These are phyloP conservation scores for Fusarium xylarioides DNA, from an alignment of 2,329 filamentous ascomycete species.

Conservation along the genomic window DNA sequence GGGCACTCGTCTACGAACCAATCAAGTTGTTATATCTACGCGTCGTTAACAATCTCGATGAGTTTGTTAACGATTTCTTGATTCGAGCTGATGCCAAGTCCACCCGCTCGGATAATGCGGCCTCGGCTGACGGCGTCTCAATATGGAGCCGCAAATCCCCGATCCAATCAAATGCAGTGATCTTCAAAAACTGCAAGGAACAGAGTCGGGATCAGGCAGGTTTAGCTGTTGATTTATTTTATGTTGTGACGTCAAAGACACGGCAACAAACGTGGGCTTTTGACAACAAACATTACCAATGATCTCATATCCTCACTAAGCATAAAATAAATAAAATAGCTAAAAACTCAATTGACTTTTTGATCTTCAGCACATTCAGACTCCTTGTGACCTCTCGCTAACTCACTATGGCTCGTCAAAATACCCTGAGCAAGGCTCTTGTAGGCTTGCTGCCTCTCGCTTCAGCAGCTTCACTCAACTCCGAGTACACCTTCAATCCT, in stretches of 20 bases:
- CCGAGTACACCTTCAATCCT: constrained; percentile 61
- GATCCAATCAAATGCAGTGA: constrained; percentile 11
- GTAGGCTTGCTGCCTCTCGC: constrained; percentile 17
- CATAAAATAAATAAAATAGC: neutral
- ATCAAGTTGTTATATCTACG: neutral
- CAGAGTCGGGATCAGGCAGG: constrained; percentile 13
- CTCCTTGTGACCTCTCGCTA: neutral
- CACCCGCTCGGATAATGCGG: constrained; percentile 24
- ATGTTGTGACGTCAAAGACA: constrained; percentile 32
- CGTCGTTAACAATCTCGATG: constrained; percentile 2
- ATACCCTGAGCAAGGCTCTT: constrained; percentile 1
- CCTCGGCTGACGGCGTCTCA: constrained; percentile 14
- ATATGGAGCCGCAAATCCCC: constrained; percentile 31
- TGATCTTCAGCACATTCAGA: neutral
- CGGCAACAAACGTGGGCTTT: neutral
- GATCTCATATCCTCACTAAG: constrained; percentile 19
- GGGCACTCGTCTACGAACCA: neutral
- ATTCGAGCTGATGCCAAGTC: constrained; percentile 27
- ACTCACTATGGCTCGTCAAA: constrained; percentile 22
- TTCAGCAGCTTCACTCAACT: constrained; percentile 49
- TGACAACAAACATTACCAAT: neutral
- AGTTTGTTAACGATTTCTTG: neutral
- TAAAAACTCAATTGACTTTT: neutral
- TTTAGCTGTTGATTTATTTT: constrained; percentile 7
- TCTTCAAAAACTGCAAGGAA: constrained; percentile 14